Base-by-base conservation (phyloP, 768 basidiomycete species). In the Podaxis rugospora region DNA sequence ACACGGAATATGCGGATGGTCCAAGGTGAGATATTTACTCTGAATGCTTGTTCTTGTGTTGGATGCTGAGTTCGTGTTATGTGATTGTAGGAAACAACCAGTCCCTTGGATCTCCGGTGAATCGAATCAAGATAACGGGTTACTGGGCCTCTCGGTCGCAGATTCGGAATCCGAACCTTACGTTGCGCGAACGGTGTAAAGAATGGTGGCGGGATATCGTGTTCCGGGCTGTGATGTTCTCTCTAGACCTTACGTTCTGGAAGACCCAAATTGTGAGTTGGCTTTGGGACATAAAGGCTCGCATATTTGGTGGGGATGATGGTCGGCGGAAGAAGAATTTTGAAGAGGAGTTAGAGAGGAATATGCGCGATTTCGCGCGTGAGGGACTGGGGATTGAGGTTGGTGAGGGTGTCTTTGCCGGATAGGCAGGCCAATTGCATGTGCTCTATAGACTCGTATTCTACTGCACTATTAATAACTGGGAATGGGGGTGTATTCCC, bases 71-170 rank as follows among this genome's bases (percentile, higher is more conserved):
- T 16, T n/a, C 11, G 13, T 23, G 3, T 21, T 54, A 58, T 71
- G 36, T 21, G 42, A 18, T 35, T 47, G 16, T 50, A 87, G 81
- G 88, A 16, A 93, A 93, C 71, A 93, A 93, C 66, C 90, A 94
- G 71, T 76, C 82, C 1, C 83, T 95, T 39, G 90, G 91, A 13
- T 90, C 90, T 2, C 93, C 93, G 0, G 90, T 93, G 0, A 95
- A 95, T 68, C 84, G 93, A 18, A 88, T 97, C 74, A 94, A 93
- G 71, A 90, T 95, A 57, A 92, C 90, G 0, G 93, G 90, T 0
- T 84, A 83, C 69, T 92, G 86, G 83, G 94, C 92, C 27, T 87
- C 91, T 3, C 78, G 80, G 23, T 88, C 89, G 3, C 78, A 90
- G 4, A 73, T 79, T 9, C 73, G 75, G n/a, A 73, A 77, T 28